phyloP scores from a whole-genome alignment of 208 protist genomes.

The Leishmania tropica region DNA sequence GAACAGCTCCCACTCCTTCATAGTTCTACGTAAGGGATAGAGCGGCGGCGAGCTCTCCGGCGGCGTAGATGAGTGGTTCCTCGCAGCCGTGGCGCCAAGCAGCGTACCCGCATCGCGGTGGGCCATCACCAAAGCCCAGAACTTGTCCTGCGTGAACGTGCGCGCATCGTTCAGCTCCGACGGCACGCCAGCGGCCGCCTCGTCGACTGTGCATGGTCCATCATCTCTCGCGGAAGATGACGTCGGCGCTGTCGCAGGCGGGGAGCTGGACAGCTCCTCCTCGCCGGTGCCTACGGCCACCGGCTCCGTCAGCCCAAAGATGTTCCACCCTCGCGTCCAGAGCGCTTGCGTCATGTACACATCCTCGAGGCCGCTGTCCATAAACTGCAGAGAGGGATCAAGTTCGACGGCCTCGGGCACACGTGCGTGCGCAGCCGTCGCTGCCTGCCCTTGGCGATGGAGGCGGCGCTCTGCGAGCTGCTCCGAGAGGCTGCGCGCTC shows the following conservation, averaged over 20 bases:
- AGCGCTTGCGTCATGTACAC: conserved; percentile 40
- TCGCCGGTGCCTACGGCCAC: conserved; percentile 18
- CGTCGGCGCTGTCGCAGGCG: background rate
- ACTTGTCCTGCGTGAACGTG: conserved; percentile 12
- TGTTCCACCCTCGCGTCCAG: conserved; percentile 61
- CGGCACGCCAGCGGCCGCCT: background rate
- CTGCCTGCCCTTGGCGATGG: no score
- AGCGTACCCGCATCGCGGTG: conserved; percentile 16
- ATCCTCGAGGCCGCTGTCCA: conserved; percentile 36
- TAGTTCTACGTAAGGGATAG: conserved; percentile 21
- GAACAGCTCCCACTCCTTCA: conserved; percentile 24
- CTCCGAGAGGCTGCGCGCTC: background rate
- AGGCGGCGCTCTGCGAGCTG: conserved; percentile 11
- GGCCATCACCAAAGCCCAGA: conserved; percentile 17
- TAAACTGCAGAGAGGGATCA: conserved; percentile 42
- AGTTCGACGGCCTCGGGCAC: conserved; percentile 28
- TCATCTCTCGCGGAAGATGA: background rate
- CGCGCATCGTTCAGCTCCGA: conserved; percentile 4
- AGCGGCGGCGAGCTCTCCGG: background rate
- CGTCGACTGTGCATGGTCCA: background rate
- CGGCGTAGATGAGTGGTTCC: background rate
- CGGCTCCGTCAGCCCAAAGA: conserved; percentile 49
- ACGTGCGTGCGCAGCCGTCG: background rate
- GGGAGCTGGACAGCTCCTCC: background rate
- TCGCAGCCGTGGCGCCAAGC: background rate